Evolutionary conservation across 805 yeast genomes (phyloP), one percentile per base, ranked within the genome.

Genomic region (Cyberlindnera samutprakarnensis): DNA sequence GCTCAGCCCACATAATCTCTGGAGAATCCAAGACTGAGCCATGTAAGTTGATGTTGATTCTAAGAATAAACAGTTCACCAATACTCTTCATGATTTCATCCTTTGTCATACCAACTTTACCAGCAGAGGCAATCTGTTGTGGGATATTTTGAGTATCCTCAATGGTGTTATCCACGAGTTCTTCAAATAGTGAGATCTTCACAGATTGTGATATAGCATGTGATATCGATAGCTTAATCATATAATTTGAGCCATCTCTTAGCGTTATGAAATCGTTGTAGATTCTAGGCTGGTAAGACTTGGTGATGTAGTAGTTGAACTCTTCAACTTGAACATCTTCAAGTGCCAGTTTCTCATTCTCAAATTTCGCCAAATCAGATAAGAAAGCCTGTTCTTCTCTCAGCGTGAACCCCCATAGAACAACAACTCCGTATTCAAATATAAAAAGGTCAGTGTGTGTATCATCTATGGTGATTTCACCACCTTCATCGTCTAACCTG

Each of bases 1-100:
- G 98, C 55, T 92, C 97, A 0, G 96, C 77, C 98, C 98, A 92
- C 96, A 92, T 87, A 37, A 92, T 72, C 56, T 92, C 98, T 1
- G 98, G 98, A 2, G 95, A 84, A 55, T 92, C 98, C 39, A 92
- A 64, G 18, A 92, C 94, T 0, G 90, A 79, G 1, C 92, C 92
- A 60, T 83, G 92, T 33, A 83, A 61, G 48, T 83, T 83, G 39
- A 83, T 83, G 53, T 83, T 83, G 28, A 83, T 83, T 39, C 94
- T 58, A 43, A 92, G 62, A 38, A 92, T 92, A 56, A 92, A 92
- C 40, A 92, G 68, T 57, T 92, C 97, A 10, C 98, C 98, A 36
- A 92, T 92, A 37, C 92, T 80, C 61, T 87, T 92, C 97, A 92
- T 92, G 35, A 92, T 92, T 46, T 88, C 95, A 46, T 80, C 90